A percentile compares a stretch with the other conserved stretches of the same genome.
These are phyloP conservation scores for Drechslerella coelobrocha DNA, from an alignment of 2,329 filamentous ascomycete species.

Conservation along the genomic window DNA sequence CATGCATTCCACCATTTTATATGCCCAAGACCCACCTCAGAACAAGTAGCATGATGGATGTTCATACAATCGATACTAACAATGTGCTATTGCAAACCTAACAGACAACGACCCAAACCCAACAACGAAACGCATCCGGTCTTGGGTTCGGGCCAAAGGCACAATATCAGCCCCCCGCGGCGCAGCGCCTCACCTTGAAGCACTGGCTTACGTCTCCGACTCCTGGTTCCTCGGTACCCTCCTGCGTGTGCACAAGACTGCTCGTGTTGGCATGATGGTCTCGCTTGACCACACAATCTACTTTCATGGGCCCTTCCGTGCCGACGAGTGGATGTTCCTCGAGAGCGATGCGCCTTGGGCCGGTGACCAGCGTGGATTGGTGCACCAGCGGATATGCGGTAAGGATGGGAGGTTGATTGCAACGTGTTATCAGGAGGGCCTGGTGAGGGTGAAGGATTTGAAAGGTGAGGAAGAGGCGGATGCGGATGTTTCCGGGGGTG, in stretches of 20 bases:
- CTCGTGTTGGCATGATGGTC: slow-evolving; percentile 81
- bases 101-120: slow-evolving; percentile 57
- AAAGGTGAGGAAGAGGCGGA: slow-evolving; percentile 44
- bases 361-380: slow-evolving; percentile 76
- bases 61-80: background rate
- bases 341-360: slow-evolving; percentile 79
- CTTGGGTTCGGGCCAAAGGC: slow-evolving; percentile 78
- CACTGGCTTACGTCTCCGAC: slow-evolving; percentile 91
- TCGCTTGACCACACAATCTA: slow-evolving; percentile 74
- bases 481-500: background rate
- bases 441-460: slow-evolving; percentile 54
- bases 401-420: slow-evolving; percentile 75
- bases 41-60: background rate
- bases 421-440: slow-evolving; percentile 78
- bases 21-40: too few species aligned
- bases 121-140: slow-evolving; percentile 71
- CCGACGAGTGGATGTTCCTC: slow-evolving; percentile 59
- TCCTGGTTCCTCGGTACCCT: slow-evolving; percentile 93
- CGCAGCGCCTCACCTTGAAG: slow-evolving; percentile 79
- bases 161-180: slow-evolving; percentile 76
- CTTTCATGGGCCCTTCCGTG: slow-evolving; percentile 63
- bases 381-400: slow-evolving; percentile 75
- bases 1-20: too few species aligned
- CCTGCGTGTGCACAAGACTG: slow-evolving; percentile 66
- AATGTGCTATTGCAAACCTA: background rate